phyloP scores from a whole-genome alignment of 2,329 filamentous ascomycete species.

The Alternaria rosae region DNA sequence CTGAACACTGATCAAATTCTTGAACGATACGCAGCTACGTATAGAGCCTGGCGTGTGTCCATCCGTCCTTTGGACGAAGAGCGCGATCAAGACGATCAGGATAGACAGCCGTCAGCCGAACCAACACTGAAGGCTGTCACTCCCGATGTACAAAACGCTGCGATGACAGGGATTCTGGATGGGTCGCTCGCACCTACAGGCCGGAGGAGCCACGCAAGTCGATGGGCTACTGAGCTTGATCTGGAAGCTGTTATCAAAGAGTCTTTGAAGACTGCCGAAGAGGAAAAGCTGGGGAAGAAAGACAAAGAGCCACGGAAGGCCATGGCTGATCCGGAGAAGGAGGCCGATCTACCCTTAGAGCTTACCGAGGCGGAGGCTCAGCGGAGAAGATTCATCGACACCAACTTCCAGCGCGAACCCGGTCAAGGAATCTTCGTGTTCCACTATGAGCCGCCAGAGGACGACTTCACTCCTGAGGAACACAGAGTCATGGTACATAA shows the following conservation, averaged over 20 bases:
- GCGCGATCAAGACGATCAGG: conserved; percentile 49
- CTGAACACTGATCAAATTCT: conserved; percentile 36
- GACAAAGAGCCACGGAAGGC: conserved; percentile 67
- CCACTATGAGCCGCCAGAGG: conserved; percentile 74
- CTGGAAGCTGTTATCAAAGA: conserved; percentile 75
- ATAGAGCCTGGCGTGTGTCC: conserved; percentile 52
- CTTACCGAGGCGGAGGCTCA: conserved; percentile 67
- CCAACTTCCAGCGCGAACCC: conserved; percentile 69
- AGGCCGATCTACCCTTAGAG: conserved; percentile 77
- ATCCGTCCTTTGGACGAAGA: conserved; percentile 53
- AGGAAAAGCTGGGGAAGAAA: conserved; percentile 73
- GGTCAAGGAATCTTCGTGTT: conserved; percentile 73
- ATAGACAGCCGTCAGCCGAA: conserved; percentile 47
- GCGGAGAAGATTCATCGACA: conserved; percentile 68
- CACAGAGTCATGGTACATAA: conserved; percentile 74
- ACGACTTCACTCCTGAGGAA: conserved; percentile 79
- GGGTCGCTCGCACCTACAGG: conserved; percentile 35
- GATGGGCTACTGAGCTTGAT: conserved; percentile 70
- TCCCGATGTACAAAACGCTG: conserved; percentile 54
- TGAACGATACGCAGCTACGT: conserved; percentile 48
- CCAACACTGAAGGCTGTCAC: conserved; percentile 49
- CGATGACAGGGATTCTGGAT: conserved; percentile 39
- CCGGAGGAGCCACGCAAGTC: conserved; percentile 41
- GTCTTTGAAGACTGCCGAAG: conserved; percentile 71
- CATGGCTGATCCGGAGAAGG: conserved; percentile 77